phyloP scores from a whole-genome alignment of 495 filamentous ascomycete genomes.

The Echria macrotheca region DNA sequence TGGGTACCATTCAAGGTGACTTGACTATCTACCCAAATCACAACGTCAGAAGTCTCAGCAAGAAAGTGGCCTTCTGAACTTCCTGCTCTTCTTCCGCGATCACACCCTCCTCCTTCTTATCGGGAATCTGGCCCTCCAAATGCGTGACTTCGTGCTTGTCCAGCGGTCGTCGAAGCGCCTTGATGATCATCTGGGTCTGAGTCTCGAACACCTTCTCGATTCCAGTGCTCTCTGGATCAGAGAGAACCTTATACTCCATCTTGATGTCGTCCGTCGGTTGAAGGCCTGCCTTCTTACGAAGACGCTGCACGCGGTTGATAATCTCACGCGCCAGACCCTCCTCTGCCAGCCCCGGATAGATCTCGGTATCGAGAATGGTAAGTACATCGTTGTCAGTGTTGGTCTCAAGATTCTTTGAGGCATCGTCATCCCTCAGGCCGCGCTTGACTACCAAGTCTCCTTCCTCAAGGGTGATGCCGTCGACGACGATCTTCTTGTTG shows the following conservation, averaged over 20 bases:
- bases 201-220: slow-evolving; percentile 67
- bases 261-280: slow-evolving; percentile 41
- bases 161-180: slow-evolving; percentile 72
- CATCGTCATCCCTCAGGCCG: slow-evolving; percentile 62
- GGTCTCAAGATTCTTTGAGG: slow-evolving; percentile 67
- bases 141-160: slow-evolving; percentile 66
- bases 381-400: slow-evolving; percentile 65
- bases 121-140: slow-evolving; percentile 57
- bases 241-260: slow-evolving; percentile 42
- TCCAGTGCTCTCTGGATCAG: slow-evolving; percentile 71
- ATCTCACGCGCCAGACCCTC: slow-evolving; percentile 42
- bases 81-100: slow-evolving; percentile 86
- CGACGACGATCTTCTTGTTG: slow-evolving; percentile 67
- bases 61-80: slow-evolving; percentile 78
- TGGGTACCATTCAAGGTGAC: background rate
- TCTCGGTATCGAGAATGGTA: slow-evolving; percentile 36
- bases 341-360: slow-evolving; percentile 38
- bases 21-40: slow-evolving; percentile 34
- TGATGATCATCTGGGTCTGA: slow-evolving; percentile 64
- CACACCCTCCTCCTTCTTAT: slow-evolving; percentile 51
- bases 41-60: slow-evolving; percentile 75
- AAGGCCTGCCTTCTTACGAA: slow-evolving; percentile 42
- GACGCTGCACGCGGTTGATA: slow-evolving; percentile 42
- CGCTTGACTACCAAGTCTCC: slow-evolving; percentile 83
- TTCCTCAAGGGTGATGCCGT: slow-evolving; percentile 72